Conservation (phyloP, 306 rosid species). For the Albizia julibrissin region DNA sequence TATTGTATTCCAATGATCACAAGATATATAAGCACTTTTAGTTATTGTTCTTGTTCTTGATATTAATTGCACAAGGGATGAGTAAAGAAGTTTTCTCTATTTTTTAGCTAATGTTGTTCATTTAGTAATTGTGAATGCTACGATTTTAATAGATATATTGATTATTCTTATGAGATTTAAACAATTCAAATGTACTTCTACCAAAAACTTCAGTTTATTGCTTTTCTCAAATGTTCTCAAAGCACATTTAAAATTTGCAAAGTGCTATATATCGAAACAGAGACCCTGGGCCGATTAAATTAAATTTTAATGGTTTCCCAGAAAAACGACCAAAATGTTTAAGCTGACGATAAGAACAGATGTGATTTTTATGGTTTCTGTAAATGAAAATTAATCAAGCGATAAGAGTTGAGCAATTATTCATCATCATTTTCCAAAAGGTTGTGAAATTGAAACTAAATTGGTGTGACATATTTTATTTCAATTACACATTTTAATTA, state of each 20-base stretch:
- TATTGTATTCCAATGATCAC: background rate
- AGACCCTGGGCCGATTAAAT: too few relatives aligned
- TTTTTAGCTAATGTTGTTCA: too few relatives aligned
- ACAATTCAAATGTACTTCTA: background rate
- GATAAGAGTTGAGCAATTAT: background rate
- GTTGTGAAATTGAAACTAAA: background rate
- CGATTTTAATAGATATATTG: too few relatives aligned
- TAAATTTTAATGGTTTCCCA: too few relatives aligned
- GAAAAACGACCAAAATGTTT: too few relatives aligned
- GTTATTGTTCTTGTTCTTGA: background rate
- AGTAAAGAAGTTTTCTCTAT: background rate
- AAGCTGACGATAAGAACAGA: too few relatives aligned
- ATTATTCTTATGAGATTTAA: background rate
- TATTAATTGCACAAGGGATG: background rate
- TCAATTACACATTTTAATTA: background rate
- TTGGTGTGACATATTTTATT: background rate
- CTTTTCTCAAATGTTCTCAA: background rate
- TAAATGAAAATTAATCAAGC: background rate
- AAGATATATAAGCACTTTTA: background rate
- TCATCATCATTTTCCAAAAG: background rate
- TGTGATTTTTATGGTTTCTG: background rate
- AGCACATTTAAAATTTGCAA: too few relatives aligned
- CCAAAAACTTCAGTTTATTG: background rate
- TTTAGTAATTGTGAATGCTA: too few relatives aligned
- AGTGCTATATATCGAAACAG: too few relatives aligned